Evolutionary conservation across 2,329 filamentous ascomycete genomes (phyloP).

Genomic region (Aspergillus transmontanensis): DNA sequence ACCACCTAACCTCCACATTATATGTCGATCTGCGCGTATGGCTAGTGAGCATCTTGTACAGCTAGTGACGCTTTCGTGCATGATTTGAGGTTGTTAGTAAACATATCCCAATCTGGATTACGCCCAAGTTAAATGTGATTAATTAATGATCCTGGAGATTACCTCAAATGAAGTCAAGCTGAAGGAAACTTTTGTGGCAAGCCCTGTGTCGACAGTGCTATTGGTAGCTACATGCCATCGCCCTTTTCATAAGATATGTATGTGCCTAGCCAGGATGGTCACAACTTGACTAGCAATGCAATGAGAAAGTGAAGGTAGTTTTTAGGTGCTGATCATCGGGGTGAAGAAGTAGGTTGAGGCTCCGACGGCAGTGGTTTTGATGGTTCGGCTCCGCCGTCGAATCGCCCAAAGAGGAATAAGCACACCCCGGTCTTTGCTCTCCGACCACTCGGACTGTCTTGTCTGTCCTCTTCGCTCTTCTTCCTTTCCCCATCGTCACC

Average conservation of each 20-base stretch:
- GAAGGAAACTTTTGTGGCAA: not conserved
- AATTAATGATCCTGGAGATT: not conserved
- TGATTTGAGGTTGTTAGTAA: not conserved
- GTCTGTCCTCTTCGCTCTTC: slow-evolving; percentile 22
- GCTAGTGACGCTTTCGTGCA: not conserved
- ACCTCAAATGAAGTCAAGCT: too few relatives aligned
- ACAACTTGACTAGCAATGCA: not conserved
- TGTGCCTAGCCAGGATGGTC: not conserved
- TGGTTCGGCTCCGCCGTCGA: slow-evolving; percentile 15
- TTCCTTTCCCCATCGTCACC: slow-evolving; percentile 10
- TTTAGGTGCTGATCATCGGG: not conserved
- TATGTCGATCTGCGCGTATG: not conserved
- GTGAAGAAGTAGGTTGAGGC: not conserved
- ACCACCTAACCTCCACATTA: not conserved
- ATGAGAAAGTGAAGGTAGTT: not conserved
- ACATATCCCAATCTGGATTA: not conserved
- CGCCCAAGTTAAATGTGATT: not conserved
- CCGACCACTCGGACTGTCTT: slow-evolving; percentile 17
- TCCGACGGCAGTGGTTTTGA: not conserved
- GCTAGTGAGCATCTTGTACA: not conserved
- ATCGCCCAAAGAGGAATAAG: slow-evolving; percentile 16
- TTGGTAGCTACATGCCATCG: not conserved
- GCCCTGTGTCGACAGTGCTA: not conserved
- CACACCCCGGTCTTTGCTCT: slow-evolving; percentile 14
- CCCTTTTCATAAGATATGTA: not conserved